Evolutionary conservation across 2,329 filamentous ascomycete species (phyloP), one percentile per base, ranked within the genome.

Genomic region (Diaporthe sp.): DNA sequence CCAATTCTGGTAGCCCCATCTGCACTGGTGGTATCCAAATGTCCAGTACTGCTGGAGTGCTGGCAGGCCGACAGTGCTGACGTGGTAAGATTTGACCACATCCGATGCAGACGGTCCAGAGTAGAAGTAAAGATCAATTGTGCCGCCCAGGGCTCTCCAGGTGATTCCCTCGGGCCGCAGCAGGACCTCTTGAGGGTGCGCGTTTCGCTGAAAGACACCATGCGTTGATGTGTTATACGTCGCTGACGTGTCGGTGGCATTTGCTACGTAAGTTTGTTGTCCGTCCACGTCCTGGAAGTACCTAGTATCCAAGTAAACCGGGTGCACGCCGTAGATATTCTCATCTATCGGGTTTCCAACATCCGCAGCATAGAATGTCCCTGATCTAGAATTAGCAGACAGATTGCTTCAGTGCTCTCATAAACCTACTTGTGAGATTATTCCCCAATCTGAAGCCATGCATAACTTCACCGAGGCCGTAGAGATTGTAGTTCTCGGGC

Each of bases 1-100:
- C 91, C 93, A 95, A 78, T 94, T 95, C 52, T 88, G 85, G 81
- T 97, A 97, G 0, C 94, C 95, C 92, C 94, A 97, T 75, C 94
- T 89, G 78, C 94, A 96, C 81, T 97, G 94, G 77, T 97, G 95
- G 80, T 89, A 96, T 0, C 95, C 95, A 75, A 97, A 91, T 0
- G 92, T 91, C 87, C 91, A 96, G 84, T 97, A 97, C 77, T 94
- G 92, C 80, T 96, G 93, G 90, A 96, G 92, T 0, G 92, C 92
- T 1, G 94, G 94, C 7, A 94, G 84, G 0, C 94, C 94, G 69
- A 92, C 86, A 2, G 92, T 89, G 71, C 89, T 91, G 73, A 85
- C 82, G 76, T 94, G 92, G 80, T 96, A 97, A 52, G 93, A 88
- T 80, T 90, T 91, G 22, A 91, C 94, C 33, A 95, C 91, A 17